Evolutionary conservation across 2,329 filamentous ascomycete genomes (phyloP).

Genomic region (Sclerotinia sclerotiorum): DNA sequence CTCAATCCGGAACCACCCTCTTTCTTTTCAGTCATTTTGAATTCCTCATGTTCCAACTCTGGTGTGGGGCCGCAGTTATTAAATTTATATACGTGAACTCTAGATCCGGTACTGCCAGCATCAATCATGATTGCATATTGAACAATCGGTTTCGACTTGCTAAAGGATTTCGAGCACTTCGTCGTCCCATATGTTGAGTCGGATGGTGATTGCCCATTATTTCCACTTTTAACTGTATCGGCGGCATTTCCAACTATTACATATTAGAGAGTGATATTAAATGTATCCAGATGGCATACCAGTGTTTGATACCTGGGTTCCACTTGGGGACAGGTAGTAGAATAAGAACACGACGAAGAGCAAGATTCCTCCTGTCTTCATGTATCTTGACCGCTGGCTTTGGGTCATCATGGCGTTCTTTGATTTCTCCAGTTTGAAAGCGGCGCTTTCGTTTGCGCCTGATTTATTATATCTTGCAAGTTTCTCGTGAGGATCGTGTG

Average conservation of each 20-base stretch:
- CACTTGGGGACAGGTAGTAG: slow-evolving; percentile 62
- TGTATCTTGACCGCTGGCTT: slow-evolving; percentile 63
- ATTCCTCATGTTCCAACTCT: slow-evolving; percentile 87
- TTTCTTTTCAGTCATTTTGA: slow-evolving; percentile 88
- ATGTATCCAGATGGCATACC: slow-evolving; percentile 26
- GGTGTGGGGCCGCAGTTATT: slow-evolving; percentile 98
- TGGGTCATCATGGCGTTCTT: slow-evolving; percentile 61
- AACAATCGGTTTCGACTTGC: slow-evolving; percentile 86
- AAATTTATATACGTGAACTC: slow-evolving; percentile 98
- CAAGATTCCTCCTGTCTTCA: slow-evolving; percentile 64
- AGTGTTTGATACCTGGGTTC: slow-evolving; percentile 42
- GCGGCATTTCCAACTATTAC: slow-evolving; percentile 29
- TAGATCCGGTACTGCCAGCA: slow-evolving; percentile 93
- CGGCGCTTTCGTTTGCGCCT: slow-evolving; percentile 44
- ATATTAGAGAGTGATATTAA: slow-evolving; percentile 12
- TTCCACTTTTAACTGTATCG: slow-evolving; percentile 27
- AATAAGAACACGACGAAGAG: slow-evolving; percentile 60
- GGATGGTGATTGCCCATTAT: slow-evolving; percentile 53
- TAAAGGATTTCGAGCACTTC: slow-evolving; percentile 79
- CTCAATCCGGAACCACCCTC: slow-evolving; percentile 74
- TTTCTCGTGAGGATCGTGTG: slow-evolving; percentile 65
- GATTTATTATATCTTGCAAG: slow-evolving; percentile 56
- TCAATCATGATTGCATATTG: slow-evolving; percentile 99
- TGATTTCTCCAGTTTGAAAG: slow-evolving; percentile 54
- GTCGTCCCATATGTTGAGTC: slow-evolving; percentile 66